Percentiles rank a stretch among this genome's conserved stretches.
Conservation (phyloP, 169 alveolate genomes). For the Eimeria brunetti region DNA sequence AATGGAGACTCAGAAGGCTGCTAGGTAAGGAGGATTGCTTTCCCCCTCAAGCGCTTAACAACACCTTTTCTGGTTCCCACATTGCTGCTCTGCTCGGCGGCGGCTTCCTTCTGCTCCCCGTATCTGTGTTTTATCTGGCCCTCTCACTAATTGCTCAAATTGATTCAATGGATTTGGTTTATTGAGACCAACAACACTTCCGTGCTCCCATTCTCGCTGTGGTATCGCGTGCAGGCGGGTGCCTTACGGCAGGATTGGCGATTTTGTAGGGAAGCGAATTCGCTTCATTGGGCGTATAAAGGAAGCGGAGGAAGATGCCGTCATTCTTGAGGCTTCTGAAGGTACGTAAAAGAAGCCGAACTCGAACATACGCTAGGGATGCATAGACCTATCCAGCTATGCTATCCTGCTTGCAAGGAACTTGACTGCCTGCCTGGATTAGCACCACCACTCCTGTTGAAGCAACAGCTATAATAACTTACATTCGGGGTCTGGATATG, state of each 20-base stretch:
- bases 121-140: too few species aligned
- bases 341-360: neutral
- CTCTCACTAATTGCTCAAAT: neutral
- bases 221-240: constrained; percentile 43
- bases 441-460: neutral
- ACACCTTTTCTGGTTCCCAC: neutral
- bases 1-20: constrained; percentile 49
- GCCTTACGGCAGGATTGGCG: constrained; percentile 56
- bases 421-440: neutral
- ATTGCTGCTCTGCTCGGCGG: neutral
- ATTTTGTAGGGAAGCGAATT: constrained; percentile 38
- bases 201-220: neutral
- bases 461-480: neutral
- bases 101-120: neutral
- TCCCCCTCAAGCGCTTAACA: neutral
- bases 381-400: neutral
- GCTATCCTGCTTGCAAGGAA: neutral
- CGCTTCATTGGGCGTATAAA: constrained; percentile 56
- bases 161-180: neutral
- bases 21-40: constrained; percentile 7
- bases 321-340: constrained; percentile 56
- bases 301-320: constrained; percentile 57
- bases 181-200: neutral
- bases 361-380: neutral
- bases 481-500: neutral